phyloP scores from a whole-genome alignment of 2,329 filamentous ascomycete species.

The Leptoxyphium fumago region DNA sequence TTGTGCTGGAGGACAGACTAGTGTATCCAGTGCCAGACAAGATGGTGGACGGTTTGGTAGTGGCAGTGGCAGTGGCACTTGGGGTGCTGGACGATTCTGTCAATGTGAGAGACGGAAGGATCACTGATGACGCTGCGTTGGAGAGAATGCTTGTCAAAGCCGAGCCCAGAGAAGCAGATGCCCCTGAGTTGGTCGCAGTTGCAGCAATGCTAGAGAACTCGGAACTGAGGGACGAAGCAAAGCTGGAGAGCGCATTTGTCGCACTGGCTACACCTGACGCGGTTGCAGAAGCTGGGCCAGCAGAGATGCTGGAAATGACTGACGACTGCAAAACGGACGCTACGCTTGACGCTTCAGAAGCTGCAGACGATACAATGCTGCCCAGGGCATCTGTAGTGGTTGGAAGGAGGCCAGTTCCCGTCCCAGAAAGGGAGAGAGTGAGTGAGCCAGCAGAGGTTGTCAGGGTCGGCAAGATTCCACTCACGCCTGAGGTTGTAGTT shows the following conservation, averaged over 20 bases:
- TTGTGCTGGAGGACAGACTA: conserved; percentile 4
- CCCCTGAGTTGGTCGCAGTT: conserved; percentile 13
- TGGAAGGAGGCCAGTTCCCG: neutral
- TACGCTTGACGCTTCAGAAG: conserved; percentile 1
- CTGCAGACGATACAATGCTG: neutral
- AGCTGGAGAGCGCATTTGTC: conserved; percentile 12
- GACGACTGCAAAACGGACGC: neutral
- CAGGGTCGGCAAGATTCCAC: conserved; percentile 1
- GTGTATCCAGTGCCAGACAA: neutral
- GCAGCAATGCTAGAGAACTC: conserved; percentile 16
- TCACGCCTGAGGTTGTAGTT: conserved; percentile 1
- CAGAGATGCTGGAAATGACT: neutral
- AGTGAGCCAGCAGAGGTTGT: neutral
- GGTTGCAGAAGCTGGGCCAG: neutral
- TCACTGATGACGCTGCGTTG: conserved; percentile 12
- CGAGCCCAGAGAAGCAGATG: conserved; percentile 14
- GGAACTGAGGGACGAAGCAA: conserved; percentile 16
- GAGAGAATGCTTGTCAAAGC: conserved; percentile 17
- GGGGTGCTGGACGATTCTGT: conserved; percentile 1
- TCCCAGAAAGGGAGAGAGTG: neutral
- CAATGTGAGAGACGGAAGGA: neutral
- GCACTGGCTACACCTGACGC: conserved; percentile 1
- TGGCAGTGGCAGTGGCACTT: conserved; percentile 3
- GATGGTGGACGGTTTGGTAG: neutral
- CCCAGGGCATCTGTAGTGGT: neutral